A percentile compares a stretch with the other conserved stretches of the same genome.
These are phyloP conservation scores for Lyophyllum atratum DNA, from an alignment of 768 basidiomycete genomes.

Conservation along the genomic window DNA sequence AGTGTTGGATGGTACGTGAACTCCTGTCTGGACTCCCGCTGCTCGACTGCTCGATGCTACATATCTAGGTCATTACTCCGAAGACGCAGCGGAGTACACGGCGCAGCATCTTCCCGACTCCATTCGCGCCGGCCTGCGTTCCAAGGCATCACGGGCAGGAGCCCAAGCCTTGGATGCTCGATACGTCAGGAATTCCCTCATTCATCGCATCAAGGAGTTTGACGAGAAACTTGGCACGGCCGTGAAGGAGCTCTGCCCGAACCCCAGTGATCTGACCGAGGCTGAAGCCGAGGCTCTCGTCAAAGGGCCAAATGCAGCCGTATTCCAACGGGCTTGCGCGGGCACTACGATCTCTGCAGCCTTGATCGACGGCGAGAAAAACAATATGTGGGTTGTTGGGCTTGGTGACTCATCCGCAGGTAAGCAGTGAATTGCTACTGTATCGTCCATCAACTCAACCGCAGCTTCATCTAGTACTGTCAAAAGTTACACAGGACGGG, in stretches of 20 bases:
- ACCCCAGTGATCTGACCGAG: not conserved
- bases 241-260: not conserved
- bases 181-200: not conserved
- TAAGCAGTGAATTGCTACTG: not conserved
- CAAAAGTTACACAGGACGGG: not conserved
- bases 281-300: not conserved
- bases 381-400: constrained; percentile 1
- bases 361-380: not conserved
- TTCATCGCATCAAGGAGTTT: not conserved
- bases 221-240: not conserved
- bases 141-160: not conserved
- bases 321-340: not conserved
- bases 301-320: not conserved
- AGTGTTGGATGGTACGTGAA: not conserved
- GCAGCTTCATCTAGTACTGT: constrained; percentile 1
- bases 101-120: not conserved
- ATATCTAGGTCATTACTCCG: not conserved
- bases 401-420: constrained; percentile 1
- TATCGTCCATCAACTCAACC: not conserved
- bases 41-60: not conserved
- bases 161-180: not conserved
- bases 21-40: not conserved
- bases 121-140: not conserved
- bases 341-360: not conserved
- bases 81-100: not conserved